Base-by-base conservation (phyloP, 2,329 filamentous ascomycete genomes). In the Botrytis elliptica region DNA sequence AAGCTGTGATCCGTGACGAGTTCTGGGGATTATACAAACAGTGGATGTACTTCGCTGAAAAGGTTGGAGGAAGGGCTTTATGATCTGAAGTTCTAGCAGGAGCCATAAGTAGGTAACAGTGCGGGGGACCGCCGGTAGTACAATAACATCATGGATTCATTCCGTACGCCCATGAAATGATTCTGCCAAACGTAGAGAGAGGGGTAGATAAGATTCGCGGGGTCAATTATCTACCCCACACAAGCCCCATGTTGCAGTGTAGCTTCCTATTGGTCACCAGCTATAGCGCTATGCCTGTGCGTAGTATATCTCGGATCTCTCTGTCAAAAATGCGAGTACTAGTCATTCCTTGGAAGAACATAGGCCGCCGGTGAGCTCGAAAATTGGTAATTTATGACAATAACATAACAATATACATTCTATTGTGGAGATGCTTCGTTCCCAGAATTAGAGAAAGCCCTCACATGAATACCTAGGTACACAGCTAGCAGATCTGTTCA, bases 141-240 rank as follows among this genome's bases (percentile, higher is more conserved):
- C 22, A 20, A 42, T 29, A 33, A 14, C 38, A 42, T 25, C 22
- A 44, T 33, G 7, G 33, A 16, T 16, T 4, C 22, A 57, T 69
- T 69, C 36, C 4, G 18, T 29, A 57, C 16, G 29, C n/a, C 49
- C n/a, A 44, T 44, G n/a, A 42, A 69, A 18, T 42, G 10, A 33
- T 42, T 57, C 20, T 57, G 66, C n/a, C 38, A 44, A 33, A 14
- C 16, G 4, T 55, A 33, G 40, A 71, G 57, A 71, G 69, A 33
- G 59, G 44, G 69, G 49, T 65, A 33, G 33, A 71, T 52, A 40
- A 65, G 36, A 57, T 29, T 29, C 36, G 42, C 44, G 69, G 69
- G 57, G 42, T 65, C 33, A 33, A 9, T 18, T 33, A 38, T 29
- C 20, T 70, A 62, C 68, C 40, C 68, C 68, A 62, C 68, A 60